phyloP scores from a whole-genome alignment of 2,329 filamentous ascomycete genomes.

The Paracamarosporium sp. region DNA sequence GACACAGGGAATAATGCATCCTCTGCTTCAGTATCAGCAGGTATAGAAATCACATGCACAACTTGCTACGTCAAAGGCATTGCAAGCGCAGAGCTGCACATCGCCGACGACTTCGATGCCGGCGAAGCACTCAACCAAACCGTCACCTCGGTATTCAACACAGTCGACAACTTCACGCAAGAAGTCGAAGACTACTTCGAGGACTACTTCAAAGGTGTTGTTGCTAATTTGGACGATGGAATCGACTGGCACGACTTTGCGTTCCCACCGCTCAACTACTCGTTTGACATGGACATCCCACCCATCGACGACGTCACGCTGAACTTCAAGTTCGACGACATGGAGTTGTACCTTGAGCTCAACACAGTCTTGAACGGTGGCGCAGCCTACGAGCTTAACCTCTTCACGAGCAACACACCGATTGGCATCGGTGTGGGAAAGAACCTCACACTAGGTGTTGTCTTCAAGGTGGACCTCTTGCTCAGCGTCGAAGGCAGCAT shows the following conservation, averaged over 20 bases:
- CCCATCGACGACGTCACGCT: constrained; percentile 54
- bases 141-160: constrained; percentile 17
- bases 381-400: constrained; percentile 53
- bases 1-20: constrained; percentile 16
- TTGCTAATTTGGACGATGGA: constrained; percentile 23
- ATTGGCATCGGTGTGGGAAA: constrained; percentile 51
- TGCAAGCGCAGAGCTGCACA: constrained; percentile 52
- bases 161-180: constrained; percentile 25
- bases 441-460: constrained; percentile 53
- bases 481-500: constrained; percentile 56
- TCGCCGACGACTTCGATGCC: constrained; percentile 53
- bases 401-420: constrained; percentile 56
- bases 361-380: constrained; percentile 51
- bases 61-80: constrained; percentile 60
- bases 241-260: constrained; percentile 26
- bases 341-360: constrained; percentile 61
- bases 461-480: constrained; percentile 61
- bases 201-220: constrained; percentile 13
- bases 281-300: constrained; percentile 49
- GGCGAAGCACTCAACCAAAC: constrained; percentile 22
- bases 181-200: constrained; percentile 17
- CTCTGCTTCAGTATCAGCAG: constrained; percentile 18
- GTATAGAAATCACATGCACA: constrained; percentile 55
- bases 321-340: constrained; percentile 56
- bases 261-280: constrained; percentile 23